Evolutionary conservation across 495 filamentous ascomycete genomes (phyloP).

Genomic region (Penicillium nucicola): DNA sequence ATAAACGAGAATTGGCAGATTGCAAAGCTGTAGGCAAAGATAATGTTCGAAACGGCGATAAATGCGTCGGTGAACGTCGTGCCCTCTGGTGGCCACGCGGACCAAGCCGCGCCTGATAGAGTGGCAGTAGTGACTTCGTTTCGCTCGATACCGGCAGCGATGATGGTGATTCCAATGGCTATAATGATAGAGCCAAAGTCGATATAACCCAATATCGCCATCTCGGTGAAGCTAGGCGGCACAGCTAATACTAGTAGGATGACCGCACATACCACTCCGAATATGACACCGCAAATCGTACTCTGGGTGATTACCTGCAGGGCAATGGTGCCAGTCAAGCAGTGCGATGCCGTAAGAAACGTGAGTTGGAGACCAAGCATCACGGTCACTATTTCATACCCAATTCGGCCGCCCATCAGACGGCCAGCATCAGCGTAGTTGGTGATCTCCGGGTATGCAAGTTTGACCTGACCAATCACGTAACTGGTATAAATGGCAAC

Average conservation of each 20-base stretch:
- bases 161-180: constrained; percentile 68
- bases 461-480: constrained; percentile 67
- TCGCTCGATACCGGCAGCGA: constrained; percentile 50
- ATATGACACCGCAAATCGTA: constrained; percentile 60
- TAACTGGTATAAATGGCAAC: constrained; percentile 71
- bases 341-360: constrained; percentile 69
- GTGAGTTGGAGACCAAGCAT: constrained; percentile 61
- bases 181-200: constrained; percentile 61
- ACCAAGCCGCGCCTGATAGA: constrained; percentile 37
- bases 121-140: constrained; percentile 31
- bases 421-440: constrained; percentile 61
- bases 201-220: constrained; percentile 60
- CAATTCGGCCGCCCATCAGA: constrained; percentile 49
- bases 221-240: constrained; percentile 50
- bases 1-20: constrained; percentile 71
- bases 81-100: constrained; percentile 31
- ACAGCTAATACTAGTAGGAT: constrained; percentile 59
- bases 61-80: constrained; percentile 40
- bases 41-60: constrained; percentile 66
- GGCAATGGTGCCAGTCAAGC: constrained; percentile 67
- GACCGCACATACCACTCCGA: constrained; percentile 58
- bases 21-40: constrained; percentile 63
- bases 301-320: constrained; percentile 60
- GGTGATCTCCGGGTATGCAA: constrained; percentile 59
- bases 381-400: constrained; percentile 58